Evolutionary conservation across 345 rosid genomes (phyloP).

Genomic region (Eucalyptus camaldulensis): DNA sequence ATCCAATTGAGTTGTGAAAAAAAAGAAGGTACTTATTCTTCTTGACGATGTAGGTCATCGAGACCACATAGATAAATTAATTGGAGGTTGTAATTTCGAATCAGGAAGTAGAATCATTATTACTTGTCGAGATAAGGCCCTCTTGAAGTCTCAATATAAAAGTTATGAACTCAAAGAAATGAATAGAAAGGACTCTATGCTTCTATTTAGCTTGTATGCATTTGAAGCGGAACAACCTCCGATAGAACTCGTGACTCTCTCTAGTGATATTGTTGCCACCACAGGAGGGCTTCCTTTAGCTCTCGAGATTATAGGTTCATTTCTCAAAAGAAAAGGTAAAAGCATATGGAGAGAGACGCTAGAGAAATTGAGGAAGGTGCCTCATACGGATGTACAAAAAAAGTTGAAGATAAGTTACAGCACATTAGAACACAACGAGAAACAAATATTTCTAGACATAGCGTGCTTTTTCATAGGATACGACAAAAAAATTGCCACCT

Average conservation of each 20-base stretch:
- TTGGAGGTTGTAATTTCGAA: too few relatives aligned
- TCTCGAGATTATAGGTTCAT: not conserved
- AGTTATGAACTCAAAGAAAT: not conserved
- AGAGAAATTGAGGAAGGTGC: not conserved
- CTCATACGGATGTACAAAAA: not conserved
- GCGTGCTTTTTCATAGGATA: not conserved
- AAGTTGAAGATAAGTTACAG: not conserved
- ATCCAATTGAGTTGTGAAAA: not conserved
- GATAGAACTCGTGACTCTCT: not conserved
- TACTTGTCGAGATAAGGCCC: too few relatives aligned
- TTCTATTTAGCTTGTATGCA: not conserved
- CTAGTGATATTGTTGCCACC: not conserved
- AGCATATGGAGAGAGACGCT: not conserved
- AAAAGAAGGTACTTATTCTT: not conserved
- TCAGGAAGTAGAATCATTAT: too few relatives aligned
- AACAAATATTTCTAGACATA: not conserved
- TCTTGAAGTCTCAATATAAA: not conserved
- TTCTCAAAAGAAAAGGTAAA: not conserved
- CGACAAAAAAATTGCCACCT: not conserved
- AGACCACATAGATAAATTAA: too few relatives aligned
- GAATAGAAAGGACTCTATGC: not conserved
- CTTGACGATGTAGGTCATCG: too few relatives aligned
- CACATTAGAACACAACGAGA: not conserved
- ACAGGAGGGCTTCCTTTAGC: conserved; percentile 6
- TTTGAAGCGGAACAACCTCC: not conserved